These are phyloP conservation scores for Umbelopsis sp. DNA, from an alignment of 192 early-diverging fungal species.

Conservation along the genomic window DNA sequence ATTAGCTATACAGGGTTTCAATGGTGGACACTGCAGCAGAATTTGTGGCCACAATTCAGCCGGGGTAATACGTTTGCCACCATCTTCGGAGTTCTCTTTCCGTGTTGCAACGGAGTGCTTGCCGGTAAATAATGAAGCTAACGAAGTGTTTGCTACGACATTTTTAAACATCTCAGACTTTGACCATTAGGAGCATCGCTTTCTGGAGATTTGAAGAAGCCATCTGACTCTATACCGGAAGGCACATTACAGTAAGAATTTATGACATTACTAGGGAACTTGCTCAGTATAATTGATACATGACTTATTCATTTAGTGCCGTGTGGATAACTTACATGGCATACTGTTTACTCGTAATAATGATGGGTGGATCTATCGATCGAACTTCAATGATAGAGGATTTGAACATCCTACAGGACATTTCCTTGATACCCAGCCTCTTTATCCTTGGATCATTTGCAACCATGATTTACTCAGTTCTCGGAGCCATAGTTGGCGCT, in stretches of 20 bases:
- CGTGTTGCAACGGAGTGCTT: constrained; percentile 70
- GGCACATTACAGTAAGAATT: constrained; percentile 49
- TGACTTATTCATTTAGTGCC: constrained; percentile 43
- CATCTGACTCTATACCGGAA: constrained; percentile 66
- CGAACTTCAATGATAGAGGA: constrained; percentile 59
- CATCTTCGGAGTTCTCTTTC: constrained; percentile 69
- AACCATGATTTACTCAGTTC: constrained; percentile 62
- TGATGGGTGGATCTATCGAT: constrained; percentile 61
- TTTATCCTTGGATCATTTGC: constrained; percentile 61
- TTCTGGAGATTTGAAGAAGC: constrained; percentile 69
- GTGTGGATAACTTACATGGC: constrained; percentile 57
- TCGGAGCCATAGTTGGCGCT: constrained; percentile 61
- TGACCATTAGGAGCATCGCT: constrained; percentile 59
- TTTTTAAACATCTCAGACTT: not conserved
- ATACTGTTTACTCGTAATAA: constrained; percentile 55
- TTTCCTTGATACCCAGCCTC: constrained; percentile 53
- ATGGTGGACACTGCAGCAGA: constrained; percentile 59
- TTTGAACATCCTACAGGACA: constrained; percentile 67
- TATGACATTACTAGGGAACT: too few species aligned
- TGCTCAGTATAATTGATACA: not conserved
- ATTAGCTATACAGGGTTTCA: constrained; percentile 65
- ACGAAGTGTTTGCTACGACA: not conserved
- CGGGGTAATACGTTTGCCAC: constrained; percentile 48
- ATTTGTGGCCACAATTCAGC: constrained; percentile 63
- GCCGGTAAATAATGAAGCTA: constrained; percentile 36